These are phyloP conservation scores for Trametes hirsuta DNA, from an alignment of 1,284 basidiomycete species.

Conservation along the genomic window DNA sequence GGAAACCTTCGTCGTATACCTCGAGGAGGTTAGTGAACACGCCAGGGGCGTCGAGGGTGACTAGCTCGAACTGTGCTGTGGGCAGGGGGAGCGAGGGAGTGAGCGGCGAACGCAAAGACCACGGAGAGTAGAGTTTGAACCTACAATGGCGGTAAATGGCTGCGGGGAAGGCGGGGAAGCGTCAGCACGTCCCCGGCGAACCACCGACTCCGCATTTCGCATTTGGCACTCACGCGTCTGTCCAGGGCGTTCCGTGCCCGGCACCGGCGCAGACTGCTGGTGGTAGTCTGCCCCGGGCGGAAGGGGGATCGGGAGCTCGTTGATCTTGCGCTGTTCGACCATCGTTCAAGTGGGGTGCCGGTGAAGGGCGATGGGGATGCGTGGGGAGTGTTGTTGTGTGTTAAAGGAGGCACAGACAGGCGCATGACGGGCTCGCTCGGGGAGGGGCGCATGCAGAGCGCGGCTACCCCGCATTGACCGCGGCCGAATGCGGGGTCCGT, in stretches of 20 bases:
- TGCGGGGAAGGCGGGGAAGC: not conserved
- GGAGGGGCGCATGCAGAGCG: too few species aligned
- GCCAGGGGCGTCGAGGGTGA: conserved; percentile 55
- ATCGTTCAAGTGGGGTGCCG: not conserved
- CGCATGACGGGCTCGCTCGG: not conserved
- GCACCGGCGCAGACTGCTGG: conserved; percentile 63
- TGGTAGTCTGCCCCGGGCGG: conserved; percentile 56
- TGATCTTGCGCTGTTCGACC: conserved; percentile 1
- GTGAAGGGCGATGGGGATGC: not conserved
- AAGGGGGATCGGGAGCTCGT: conserved; percentile 29
- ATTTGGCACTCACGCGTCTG: conserved; percentile 64
- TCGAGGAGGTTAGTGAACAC: conserved; percentile 58
- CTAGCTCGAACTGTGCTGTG: conserved; percentile 55
- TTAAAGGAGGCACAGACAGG: not conserved
- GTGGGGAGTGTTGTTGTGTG: not conserved
- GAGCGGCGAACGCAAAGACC: not conserved
- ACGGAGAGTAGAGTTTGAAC: not conserved
- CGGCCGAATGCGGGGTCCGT: too few species aligned
- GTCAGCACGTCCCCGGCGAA: not conserved
- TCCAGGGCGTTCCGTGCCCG: conserved; percentile 79
- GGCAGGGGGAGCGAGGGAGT: not conserved
- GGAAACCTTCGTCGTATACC: conserved; percentile 64
- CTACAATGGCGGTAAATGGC: conserved; percentile 1
- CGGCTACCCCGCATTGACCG: too few species aligned
- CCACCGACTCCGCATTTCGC: not conserved